Base-by-base conservation (phyloP, 2,329 filamentous ascomycete species). In the Epichloe sylvatica region DNA sequence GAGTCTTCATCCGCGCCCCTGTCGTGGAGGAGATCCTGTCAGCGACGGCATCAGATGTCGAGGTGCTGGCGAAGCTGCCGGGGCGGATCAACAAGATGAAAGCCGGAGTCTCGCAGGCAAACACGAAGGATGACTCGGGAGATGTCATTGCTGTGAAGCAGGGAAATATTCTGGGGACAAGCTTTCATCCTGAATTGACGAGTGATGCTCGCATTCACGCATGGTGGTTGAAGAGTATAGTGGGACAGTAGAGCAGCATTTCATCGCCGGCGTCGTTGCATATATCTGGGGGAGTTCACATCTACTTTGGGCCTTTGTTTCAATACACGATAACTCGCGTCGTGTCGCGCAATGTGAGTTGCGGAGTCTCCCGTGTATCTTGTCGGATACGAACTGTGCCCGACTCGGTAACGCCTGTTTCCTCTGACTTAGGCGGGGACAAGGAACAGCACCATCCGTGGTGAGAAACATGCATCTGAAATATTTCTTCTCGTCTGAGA, bases 151-250 rank as follows among this genome's bases (percentile, higher is more conserved):
- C 91, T 0, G 87, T 97, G 35, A 76, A 78, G 55, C 90, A 97
- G 68, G 87, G 84, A 0, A 96, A 96, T 65, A 84, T 95, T 0
- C 84, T 97, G 59, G 92, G 89, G 4, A 96, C 86, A 3, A 96
- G 90, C 60, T 98, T 97, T 62, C 92, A 97, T 60, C 92, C 92
- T 0, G 92, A 98, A 66, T 66, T 98, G 64, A 97, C 91, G 0
- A 78, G 81, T 7, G 92, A 98, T 68, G 72, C 81, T 50, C 77
- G 92, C 50, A 94, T 97, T 60, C 92, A 98, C 66, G 75, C 79
- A 4, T 97, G 92, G 92, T 98, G 92, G 92, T 62, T 98, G 62
- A 50, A 38, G 44, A 49, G 23, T 11, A 50, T 52, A 8, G 23
- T 70, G 76, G 57, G 79, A 91, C 66, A 84, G 67, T 49, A 45